Evolutionary conservation across 352 stramenopile genomes (phyloP).

Genomic region (Pythium phragmitis): DNA sequence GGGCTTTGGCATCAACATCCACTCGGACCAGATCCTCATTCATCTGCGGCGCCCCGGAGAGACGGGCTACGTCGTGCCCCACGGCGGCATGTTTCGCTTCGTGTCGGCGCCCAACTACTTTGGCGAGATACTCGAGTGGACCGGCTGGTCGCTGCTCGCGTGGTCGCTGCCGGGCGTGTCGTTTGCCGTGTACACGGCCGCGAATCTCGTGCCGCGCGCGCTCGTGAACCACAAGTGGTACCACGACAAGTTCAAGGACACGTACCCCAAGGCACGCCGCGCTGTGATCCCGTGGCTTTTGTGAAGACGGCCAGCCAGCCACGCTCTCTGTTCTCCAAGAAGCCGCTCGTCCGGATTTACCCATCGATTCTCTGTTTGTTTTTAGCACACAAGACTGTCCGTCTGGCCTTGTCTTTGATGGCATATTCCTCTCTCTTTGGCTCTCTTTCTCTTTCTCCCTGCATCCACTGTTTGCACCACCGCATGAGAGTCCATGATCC

Average conservation of each 20-base stretch:
- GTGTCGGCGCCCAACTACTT: constrained; percentile 81
- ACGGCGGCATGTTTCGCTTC: constrained; percentile 62
- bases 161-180: constrained; percentile 42
- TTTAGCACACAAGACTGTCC: neutral
- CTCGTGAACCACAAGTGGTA: constrained; percentile 28
- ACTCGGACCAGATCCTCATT: constrained; percentile 71
- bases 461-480: no score
- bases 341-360: neutral
- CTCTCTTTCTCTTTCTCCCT: no score
- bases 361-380: neutral
- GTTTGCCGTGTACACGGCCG: constrained; percentile 27
- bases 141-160: constrained; percentile 58
- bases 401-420: neutral
- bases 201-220: constrained; percentile 26
- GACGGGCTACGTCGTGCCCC: constrained; percentile 56
- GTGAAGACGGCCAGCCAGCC: neutral
- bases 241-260: constrained; percentile 27
- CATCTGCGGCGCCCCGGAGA: constrained; percentile 57
- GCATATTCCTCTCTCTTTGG: neutral
- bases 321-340: no score
- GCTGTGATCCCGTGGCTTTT: constrained; percentile 22
- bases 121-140: constrained; percentile 75
- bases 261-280: constrained; percentile 20
- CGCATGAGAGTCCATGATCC: neutral
- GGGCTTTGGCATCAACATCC: constrained; percentile 60